Evolutionary conservation across 345 rosid species (phyloP).

Genomic region (Anacardium occidentale): DNA sequence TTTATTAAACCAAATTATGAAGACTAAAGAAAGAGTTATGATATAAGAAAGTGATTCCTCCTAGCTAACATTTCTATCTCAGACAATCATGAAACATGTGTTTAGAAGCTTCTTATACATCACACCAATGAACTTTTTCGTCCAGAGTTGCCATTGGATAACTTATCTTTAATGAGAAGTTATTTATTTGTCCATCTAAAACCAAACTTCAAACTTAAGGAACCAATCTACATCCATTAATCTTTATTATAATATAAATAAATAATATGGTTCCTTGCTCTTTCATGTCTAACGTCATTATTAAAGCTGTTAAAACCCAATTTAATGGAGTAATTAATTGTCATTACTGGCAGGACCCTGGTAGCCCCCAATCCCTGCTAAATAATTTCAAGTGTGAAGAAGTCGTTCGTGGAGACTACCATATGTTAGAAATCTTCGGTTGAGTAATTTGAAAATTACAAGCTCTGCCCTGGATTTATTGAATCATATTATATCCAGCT

Average conservation of each 20-base stretch:
- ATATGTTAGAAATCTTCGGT: background rate
- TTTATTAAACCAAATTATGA: conserved; percentile 3
- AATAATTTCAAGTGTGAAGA: background rate
- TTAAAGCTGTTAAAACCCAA: conserved; percentile 20
- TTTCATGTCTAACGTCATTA: conserved; percentile 23
- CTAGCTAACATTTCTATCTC: background rate
- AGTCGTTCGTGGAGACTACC: background rate
- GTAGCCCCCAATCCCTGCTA: background rate
- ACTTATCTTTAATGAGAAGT: conserved; percentile 36
- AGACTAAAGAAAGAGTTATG: conserved; percentile 5
- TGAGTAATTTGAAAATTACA: background rate
- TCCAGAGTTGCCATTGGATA: background rate
- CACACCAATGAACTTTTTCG: conserved; percentile 11
- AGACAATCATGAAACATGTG: conserved; percentile 32
- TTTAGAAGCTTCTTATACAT: conserved; percentile 16
- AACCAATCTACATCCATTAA: conserved; percentile 15
- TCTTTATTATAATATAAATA: conserved; percentile 2
- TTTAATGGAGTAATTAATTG: background rate
- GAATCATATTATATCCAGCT: no score
- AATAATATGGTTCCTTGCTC: conserved; percentile 10
- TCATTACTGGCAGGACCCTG: background rate
- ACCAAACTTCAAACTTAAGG: conserved; percentile 33
- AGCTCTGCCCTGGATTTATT: no score
- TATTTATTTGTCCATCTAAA: conserved; percentile 16
- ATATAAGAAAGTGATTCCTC: conserved; percentile 5